Base-by-base conservation (phyloP, 306 rosid genomes). In the Crotalaria pallida region DNA sequence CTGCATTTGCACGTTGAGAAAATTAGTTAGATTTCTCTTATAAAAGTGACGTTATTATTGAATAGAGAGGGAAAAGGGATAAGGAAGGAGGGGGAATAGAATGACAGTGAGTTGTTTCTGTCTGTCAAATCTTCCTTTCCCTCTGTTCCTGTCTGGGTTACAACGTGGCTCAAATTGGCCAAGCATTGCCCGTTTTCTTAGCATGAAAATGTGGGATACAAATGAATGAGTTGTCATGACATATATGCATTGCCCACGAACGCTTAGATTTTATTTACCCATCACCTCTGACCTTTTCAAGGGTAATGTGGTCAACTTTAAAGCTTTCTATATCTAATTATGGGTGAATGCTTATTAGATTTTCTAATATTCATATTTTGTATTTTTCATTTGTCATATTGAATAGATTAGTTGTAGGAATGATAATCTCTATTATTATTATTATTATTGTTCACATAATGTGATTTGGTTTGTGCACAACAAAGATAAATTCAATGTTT, bases 161-260 rank as follows among this genome's bases (percentile, higher is more conserved):
- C 47, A 52, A 18, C 36, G 41, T 58, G 21, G 18, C 80, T 75
- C 79, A 59, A 68, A 79, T 75, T 77, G 59, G 80, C 80, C 73
- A 38, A 55, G 64, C 65, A 69, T 73, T 69, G 0, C 12, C 84
- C 93, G 55, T 21, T 19, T 73, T 82, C 75, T 5, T 61, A 67
- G 93, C 88, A 79, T 70, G 0, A 82, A 85, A 87, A 74, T 31
- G 60, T 75, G 96, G 88, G 29, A 67, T 12, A 16, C 16, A 63
- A 17, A 79, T 73, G 83, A 73, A 79, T 73, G 83, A 71, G 68
- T 57, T 84, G 21, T 23, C 19, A 58, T 58, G 2, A 59, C 47
- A 58, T 22, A 11, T 23, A 45, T 48, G 58, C 58, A 47, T 49
- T 59, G 0, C 23, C 49, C 38, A 18, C 40, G 13, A 24, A 45